Conservation (phyloP, 495 filamentous ascomycete species). For the Aspergillus wentii region DNA sequence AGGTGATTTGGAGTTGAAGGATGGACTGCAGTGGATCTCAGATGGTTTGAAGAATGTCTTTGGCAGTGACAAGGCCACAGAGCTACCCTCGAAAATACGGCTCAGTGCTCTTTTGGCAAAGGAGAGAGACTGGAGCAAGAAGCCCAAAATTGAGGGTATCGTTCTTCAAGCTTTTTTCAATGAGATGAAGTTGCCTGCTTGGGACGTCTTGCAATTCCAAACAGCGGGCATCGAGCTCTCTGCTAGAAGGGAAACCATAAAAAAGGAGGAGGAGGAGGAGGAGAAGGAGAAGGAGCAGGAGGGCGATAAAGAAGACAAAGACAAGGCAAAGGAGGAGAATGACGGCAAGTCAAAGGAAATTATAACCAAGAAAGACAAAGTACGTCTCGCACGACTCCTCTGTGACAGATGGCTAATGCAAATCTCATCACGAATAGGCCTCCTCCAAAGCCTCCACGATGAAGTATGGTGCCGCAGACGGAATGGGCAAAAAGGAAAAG, state of each 20-base stretch:
- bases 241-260: not conserved
- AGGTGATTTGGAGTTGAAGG: conserved; percentile 1
- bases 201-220: not conserved
- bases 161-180: not conserved
- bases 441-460: not conserved
- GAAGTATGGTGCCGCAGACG: too few species aligned
- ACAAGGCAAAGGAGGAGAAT: not conserved
- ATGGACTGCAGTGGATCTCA: not conserved
- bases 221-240: not conserved
- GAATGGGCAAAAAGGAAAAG: not conserved
- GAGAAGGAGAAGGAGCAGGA: not conserved
- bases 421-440: not conserved
- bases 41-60: conserved; percentile 3
- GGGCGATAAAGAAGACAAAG: not conserved
- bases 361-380: not conserved
- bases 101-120: not conserved
- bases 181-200: not conserved
- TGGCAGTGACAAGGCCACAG: not conserved
- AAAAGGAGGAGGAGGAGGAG: not conserved
- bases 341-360: not conserved
- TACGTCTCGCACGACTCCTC: too few species aligned
- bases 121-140: conserved; percentile 6
- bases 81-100: not conserved
- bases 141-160: not conserved
- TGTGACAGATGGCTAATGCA: too few species aligned